These are phyloP conservation scores for Diplosphaera chodatii DNA, from an alignment of 139 green algal species.

Conservation along the genomic window DNA sequence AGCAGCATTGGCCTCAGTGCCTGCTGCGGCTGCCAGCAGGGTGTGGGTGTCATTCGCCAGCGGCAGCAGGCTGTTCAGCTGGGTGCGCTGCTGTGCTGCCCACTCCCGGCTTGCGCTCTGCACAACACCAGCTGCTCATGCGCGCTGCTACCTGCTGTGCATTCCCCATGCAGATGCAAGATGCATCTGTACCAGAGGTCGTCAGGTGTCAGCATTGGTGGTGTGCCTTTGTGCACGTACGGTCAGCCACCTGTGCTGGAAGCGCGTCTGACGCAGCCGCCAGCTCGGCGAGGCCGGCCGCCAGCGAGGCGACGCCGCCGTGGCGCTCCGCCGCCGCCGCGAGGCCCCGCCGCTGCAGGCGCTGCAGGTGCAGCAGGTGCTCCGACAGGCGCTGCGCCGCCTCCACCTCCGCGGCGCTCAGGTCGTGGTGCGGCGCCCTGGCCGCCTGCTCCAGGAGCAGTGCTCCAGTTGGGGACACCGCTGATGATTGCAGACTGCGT, in stretches of 20 bases:
- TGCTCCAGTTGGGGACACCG: no score
- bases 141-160: no score
- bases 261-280: background rate
- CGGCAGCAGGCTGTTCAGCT: conserved; percentile 25
- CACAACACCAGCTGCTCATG: no score
- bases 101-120: background rate
- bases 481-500: no score
- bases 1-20: conserved; percentile 8
- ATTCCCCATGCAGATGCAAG: no score
- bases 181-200: no score
- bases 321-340: conserved; percentile 1
- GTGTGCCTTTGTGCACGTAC: no score
- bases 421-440: conserved; percentile 60
- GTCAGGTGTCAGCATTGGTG: conserved; percentile 1
- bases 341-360: conserved; percentile 54
- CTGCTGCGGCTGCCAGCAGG: conserved; percentile 32
- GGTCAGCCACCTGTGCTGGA: background rate
- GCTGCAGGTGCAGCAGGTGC: conserved; percentile 68
- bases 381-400: conserved; percentile 42
- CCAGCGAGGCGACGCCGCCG: background rate
- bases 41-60: conserved; percentile 20
- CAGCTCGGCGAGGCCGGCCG: background rate
- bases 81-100: background rate
- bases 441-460: no score
- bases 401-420: conserved; percentile 63